Evolutionary conservation across 1,139 yeast genomes (phyloP), one percentile per base, ranked within the genome.

Genomic region (Diutina rugosa): DNA sequence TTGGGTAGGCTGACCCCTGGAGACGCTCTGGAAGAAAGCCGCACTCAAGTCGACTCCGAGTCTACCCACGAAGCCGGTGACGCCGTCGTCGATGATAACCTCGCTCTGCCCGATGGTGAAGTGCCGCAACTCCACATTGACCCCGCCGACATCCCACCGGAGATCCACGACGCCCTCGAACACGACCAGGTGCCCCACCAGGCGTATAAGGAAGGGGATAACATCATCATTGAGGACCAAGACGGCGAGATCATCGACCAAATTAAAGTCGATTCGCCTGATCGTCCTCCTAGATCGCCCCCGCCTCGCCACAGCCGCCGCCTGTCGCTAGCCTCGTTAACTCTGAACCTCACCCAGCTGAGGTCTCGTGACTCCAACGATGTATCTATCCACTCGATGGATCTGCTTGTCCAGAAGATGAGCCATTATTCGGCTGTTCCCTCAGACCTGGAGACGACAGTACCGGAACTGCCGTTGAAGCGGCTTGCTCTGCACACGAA

Each of bases 141-240:
- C 4, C 9, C 12, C 9, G 41, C 12, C 12, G 7, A 16, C 8
- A 18, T 3, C 10, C 16, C 10, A 3, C 46, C 46, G 1, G 44
- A 12, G 30, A 16, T 38, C 12, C 45, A 35, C n/a, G 21, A 35
- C 14, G 46, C 53, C 9, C 14, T 49, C 4, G 8, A n/a, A 4
- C 44, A 49, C 2, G 29, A 30, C 41, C 44, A 32, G n/a, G 14
- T 32, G 12, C 53, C 53, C 7, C 16, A n/a, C 21, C 18, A 38
- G 5, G 53, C 53, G 6, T 49, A 49, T 49, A 38, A 38, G 6
- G 96, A 89, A 64, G 96, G 96, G 32, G 65, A 73, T 51, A 73
- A 77, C 51, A 68, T 90, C 52, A 79, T 91, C 57, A 75, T 91
- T 59, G 99, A 91, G 66, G 95, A 90, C 68, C 80, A 78, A 58